These are phyloP conservation scores for Saururus chinensis DNA, from an alignment of 164 flowering plant species.

Conservation along the genomic window DNA sequence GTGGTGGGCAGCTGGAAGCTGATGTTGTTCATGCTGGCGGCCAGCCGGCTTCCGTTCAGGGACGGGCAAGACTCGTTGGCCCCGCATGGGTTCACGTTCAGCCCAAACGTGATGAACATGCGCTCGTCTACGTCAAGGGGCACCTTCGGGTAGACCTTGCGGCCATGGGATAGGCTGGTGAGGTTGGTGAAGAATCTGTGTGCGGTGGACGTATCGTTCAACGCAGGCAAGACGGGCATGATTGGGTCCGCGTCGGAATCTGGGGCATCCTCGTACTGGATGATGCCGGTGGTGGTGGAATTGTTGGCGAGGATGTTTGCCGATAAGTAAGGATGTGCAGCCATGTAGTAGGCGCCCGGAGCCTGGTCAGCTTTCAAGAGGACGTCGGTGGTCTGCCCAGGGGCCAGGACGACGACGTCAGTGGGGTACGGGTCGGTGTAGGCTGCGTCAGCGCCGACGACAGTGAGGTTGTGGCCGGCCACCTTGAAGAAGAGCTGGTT, in stretches of 20 bases:
- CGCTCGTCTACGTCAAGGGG: constrained; percentile 37
- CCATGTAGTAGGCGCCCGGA: constrained; percentile 44
- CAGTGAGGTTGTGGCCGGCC: constrained; percentile 54
- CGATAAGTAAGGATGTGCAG: constrained; percentile 42
- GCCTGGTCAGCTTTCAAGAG: constrained; percentile 43
- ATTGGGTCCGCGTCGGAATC: constrained; percentile 15
- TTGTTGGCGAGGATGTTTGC: constrained; percentile 20
- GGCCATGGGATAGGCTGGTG: constrained; percentile 18
- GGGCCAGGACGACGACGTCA: constrained; percentile 47
- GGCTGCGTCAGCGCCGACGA: constrained; percentile 57
- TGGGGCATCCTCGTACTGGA: constrained; percentile 17
- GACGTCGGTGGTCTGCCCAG: constrained; percentile 70
- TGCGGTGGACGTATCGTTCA: constrained; percentile 55
- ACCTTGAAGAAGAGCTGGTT: constrained; percentile 64
- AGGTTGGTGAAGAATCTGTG: constrained; percentile 36
- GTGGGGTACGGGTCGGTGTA: constrained; percentile 53
- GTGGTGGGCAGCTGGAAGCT: constrained; percentile 37
- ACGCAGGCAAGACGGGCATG: constrained; percentile 48
- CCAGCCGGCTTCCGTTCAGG: constrained; percentile 18
- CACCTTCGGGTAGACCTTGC: constrained; percentile 28
- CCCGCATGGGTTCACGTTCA: constrained; percentile 30
- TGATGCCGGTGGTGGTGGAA: constrained; percentile 37
- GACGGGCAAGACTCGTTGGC: constrained; percentile 25
- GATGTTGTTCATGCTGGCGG: constrained; percentile 62
- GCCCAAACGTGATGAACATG: constrained; percentile 53